Conservation (phyloP, 1,284 basidiomycete species). For the Somion occarium region DNA sequence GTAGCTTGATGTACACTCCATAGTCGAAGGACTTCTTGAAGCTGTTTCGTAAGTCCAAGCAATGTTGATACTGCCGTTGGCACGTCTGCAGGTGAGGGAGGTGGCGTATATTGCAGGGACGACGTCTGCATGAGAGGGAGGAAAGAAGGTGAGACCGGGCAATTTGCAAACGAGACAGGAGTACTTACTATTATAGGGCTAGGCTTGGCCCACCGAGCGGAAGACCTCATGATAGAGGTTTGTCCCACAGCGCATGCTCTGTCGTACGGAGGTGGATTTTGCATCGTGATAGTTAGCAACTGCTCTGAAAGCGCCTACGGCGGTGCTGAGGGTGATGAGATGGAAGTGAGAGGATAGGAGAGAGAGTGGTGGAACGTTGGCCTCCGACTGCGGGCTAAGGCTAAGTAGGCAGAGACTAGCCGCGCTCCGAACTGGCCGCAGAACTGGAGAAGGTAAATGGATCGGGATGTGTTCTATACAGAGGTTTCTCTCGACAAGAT, state of each 20-base stretch:
- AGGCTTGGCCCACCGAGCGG: slow-evolving; percentile 15
- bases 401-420: not conserved
- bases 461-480: not conserved
- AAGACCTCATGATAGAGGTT: slow-evolving; percentile 14
- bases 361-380: not conserved
- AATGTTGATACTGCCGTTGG: slow-evolving; percentile 75
- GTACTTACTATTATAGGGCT: slow-evolving; percentile 16
- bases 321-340: slow-evolving; percentile 12
- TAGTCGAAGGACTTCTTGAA: slow-evolving; percentile 75
- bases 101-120: slow-evolving; percentile 8
- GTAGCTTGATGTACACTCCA: slow-evolving; percentile 70
- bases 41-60: slow-evolving; percentile 81
- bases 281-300: not conserved
- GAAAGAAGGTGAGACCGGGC: not conserved
- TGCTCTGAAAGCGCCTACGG: not conserved
- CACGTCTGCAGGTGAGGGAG: slow-evolving; percentile 36
- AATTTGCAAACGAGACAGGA: not conserved
- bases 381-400: not conserved
- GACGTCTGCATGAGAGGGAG: slow-evolving; percentile 9
- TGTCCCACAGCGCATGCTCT: slow-evolving; percentile 20
- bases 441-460: not conserved
- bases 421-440: slow-evolving; percentile 7
- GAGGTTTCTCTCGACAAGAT: not conserved
- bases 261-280: slow-evolving; percentile 14
- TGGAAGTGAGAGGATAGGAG: slow-evolving; percentile 2